These are phyloP conservation scores for Zanthoxylum bungeanum DNA, from an alignment of 345 rosid genomes.

Conservation along the genomic window DNA sequence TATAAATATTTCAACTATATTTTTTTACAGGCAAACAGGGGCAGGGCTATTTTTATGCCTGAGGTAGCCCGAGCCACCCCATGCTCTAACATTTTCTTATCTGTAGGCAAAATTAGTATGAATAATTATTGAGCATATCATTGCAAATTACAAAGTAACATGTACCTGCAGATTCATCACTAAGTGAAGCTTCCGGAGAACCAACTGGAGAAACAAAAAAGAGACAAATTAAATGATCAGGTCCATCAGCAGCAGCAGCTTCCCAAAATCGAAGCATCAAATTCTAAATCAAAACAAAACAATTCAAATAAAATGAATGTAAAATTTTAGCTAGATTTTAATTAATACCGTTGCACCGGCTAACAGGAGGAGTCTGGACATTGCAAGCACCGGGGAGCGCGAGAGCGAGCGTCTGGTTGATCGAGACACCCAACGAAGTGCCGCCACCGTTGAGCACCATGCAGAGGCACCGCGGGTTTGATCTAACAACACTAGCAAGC, in stretches of 20 bases:
- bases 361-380: conserved; percentile 51
- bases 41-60: no score
- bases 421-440: conserved; percentile 36
- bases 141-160: background rate
- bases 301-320: background rate
- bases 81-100: no score
- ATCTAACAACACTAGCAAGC: conserved; percentile 41
- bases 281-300: conserved; percentile 2
- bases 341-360: conserved; percentile 48
- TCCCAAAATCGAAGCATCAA: conserved; percentile 12
- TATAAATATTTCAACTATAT: background rate
- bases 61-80: no score
- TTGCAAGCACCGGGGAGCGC: conserved; percentile 49
- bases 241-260: background rate
- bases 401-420: conserved; percentile 51
- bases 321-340: conserved; percentile 3
- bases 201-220: conserved; percentile 17
- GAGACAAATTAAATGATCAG: background rate
- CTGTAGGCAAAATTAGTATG: no score
- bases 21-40: no score
- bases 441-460: conserved; percentile 34
- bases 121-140: background rate
- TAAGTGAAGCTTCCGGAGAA: conserved; percentile 20
- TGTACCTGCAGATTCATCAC: background rate
- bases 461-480: conserved; percentile 55